Conservation (phyloP, 371 early-diverging fungal species). For the Umbelopsis sp. region DNA sequence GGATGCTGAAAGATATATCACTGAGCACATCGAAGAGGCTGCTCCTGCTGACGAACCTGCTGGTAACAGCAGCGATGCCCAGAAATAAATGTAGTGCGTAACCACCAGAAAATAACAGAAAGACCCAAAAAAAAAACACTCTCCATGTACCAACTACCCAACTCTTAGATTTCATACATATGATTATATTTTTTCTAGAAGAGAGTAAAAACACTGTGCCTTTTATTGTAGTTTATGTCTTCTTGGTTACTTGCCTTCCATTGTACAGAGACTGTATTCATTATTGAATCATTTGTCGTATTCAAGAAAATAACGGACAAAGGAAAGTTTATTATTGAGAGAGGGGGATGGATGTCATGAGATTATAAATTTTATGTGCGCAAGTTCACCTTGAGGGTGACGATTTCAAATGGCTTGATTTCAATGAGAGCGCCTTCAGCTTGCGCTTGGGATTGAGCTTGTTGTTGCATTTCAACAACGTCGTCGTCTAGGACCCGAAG, state of each 20-base stretch:
- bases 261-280: too few species aligned
- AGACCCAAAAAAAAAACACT: too few species aligned
- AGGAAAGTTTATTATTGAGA: neutral
- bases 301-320: neutral
- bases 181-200: too few species aligned
- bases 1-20: constrained; percentile 84
- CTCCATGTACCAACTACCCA: neutral
- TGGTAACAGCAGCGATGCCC: constrained; percentile 3
- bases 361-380: constrained; percentile 21
- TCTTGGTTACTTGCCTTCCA: too few species aligned
- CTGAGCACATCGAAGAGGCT: constrained; percentile 62
- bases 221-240: too few species aligned
- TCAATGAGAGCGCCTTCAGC: constrained; percentile 44
- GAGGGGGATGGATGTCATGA: neutral
- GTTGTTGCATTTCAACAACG: constrained; percentile 38
- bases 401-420: constrained; percentile 66
- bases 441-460: constrained; percentile 29
- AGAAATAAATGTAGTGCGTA: neutral
- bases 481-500: constrained; percentile 44
- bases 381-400: constrained; percentile 58
- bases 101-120: too few species aligned
- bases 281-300: too few species aligned
- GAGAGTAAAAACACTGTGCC: too few species aligned
- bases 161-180: neutral
- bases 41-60: constrained; percentile 28